These are phyloP conservation scores for Neurospora hispaniola DNA, from an alignment of 495 filamentous ascomycete genomes.

Conservation along the genomic window DNA sequence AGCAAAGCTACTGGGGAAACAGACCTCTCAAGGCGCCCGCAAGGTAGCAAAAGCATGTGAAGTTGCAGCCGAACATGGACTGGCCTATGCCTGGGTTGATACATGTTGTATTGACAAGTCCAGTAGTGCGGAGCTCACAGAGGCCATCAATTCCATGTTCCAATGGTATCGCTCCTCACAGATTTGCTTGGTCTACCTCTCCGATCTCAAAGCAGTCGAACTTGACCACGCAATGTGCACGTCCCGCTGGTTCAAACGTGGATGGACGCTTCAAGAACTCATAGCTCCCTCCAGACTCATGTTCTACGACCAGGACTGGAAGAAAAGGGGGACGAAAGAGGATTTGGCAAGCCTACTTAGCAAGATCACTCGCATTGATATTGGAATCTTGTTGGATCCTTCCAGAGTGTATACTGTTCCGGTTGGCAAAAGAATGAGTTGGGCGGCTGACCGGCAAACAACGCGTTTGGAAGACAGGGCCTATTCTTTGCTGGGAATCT, in stretches of 20 bases:
- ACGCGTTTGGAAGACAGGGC: slow-evolving; percentile 16
- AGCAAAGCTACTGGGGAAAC: neutral
- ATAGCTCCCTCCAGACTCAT: slow-evolving; percentile 18
- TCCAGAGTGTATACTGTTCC: neutral
- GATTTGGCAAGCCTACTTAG: neutral
- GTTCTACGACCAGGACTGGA: slow-evolving; percentile 8
- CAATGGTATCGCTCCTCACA: slow-evolving; percentile 21
- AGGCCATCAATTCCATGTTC: slow-evolving; percentile 32
- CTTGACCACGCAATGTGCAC: neutral
- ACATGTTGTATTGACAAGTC: slow-evolving; percentile 24
- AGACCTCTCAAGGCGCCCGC: neutral
- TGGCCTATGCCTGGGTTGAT: slow-evolving; percentile 20
- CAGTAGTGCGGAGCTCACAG: slow-evolving; percentile 20
- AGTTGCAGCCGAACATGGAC: slow-evolving; percentile 1
- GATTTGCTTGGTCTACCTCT: slow-evolving; percentile 24
- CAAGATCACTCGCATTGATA: neutral
- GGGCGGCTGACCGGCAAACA: slow-evolving; percentile 21
- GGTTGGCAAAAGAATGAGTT: slow-evolving; percentile 19
- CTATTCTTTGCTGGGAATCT: slow-evolving; percentile 18
- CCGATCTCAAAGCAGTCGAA: slow-evolving; percentile 1
- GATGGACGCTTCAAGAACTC: slow-evolving; percentile 31
- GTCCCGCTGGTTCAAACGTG: slow-evolving; percentile 23
- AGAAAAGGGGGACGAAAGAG: neutral
- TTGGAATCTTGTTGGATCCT: neutral
- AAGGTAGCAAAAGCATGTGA: slow-evolving; percentile 4